Evolutionary conservation across 1,284 basidiomycete species (phyloP).

Genomic region (Leccinum griseonigrum): DNA sequence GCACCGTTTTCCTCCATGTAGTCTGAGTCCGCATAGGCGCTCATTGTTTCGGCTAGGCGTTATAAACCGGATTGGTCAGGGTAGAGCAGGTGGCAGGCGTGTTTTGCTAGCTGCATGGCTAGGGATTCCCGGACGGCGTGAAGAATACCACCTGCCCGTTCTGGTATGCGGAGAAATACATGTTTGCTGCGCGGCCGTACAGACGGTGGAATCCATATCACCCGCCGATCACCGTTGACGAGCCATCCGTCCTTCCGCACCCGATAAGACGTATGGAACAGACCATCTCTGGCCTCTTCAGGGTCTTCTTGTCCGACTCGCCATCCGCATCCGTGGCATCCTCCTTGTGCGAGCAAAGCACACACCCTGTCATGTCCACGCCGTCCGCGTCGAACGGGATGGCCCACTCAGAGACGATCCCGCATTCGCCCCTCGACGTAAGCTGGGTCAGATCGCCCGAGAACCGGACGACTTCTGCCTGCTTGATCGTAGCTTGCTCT

Average conservation of each 20-base stretch:
- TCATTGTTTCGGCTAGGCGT: too few species aligned
- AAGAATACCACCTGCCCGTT: slow-evolving; percentile 7
- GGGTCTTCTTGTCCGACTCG: background rate
- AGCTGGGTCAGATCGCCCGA: slow-evolving; percentile 8
- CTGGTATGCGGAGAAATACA: slow-evolving; percentile 8
- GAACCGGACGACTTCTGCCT: slow-evolving; percentile 12
- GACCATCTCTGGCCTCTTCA: slow-evolving; percentile 6
- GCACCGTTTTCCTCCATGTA: too few species aligned
- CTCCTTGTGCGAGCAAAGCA: background rate
- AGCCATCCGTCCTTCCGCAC: slow-evolving; percentile 26
- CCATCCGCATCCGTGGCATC: background rate
- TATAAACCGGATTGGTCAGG: too few species aligned
- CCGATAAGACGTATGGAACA: slow-evolving; percentile 11
- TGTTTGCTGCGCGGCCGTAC: slow-evolving; percentile 12
- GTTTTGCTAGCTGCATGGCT: too few species aligned
- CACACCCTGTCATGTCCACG: slow-evolving; percentile 3
- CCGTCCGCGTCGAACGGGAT: slow-evolving; percentile 1
- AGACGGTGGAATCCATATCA: slow-evolving; percentile 16
- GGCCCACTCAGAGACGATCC: slow-evolving; percentile 10
- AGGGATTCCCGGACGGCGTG: background rate
- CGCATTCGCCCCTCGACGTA: slow-evolving; percentile 11
- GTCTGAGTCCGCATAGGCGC: too few species aligned
- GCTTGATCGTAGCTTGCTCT: slow-evolving; percentile 6
- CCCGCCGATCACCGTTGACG: slow-evolving; percentile 13
- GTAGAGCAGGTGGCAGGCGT: too few species aligned